Percentiles rank a stretch among this genome's conserved stretches.
Conservation (phyloP, 768 basidiomycete genomes). For the Lyophyllum decastes region DNA sequence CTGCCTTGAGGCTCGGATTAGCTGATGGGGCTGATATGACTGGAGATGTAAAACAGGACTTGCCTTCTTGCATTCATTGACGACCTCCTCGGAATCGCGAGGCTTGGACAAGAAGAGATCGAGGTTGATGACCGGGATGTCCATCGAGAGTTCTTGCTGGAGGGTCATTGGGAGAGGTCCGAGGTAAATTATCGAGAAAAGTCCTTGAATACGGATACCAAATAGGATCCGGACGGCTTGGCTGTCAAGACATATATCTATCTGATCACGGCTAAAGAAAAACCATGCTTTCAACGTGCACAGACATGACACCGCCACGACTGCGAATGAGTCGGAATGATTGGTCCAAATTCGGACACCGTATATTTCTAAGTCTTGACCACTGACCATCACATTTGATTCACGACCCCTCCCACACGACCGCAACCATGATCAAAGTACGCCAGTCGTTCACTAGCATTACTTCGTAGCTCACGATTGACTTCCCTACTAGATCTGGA, state of each 20-base stretch:
- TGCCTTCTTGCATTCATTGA: slow-evolving; percentile 70
- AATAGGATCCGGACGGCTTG: background rate
- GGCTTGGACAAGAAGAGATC: slow-evolving; percentile 63
- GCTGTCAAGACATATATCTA: background rate
- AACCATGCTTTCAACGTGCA: slow-evolving; percentile 14
- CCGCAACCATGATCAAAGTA: slow-evolving; percentile 51
- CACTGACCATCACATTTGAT: slow-evolving; percentile 32
- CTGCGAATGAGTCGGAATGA: slow-evolving; percentile 18
- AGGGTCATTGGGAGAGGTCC: slow-evolving; percentile 28
- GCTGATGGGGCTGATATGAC: background rate
- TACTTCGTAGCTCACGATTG: slow-evolving; percentile 8
- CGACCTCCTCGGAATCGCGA: slow-evolving; percentile 45
- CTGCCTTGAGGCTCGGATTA: slow-evolving; percentile 50
- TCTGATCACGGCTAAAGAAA: slow-evolving; percentile 4
- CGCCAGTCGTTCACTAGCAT: background rate
- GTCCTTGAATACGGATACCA: background rate
- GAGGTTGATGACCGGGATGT: slow-evolving; percentile 77
- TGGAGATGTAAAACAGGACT: slow-evolving; percentile 1
- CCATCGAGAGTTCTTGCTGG: slow-evolving; percentile 38
- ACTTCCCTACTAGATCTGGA: slow-evolving; percentile 80
- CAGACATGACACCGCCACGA: slow-evolving; percentile 18
- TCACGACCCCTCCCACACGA: slow-evolving; percentile 23
- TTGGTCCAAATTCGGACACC: slow-evolving; percentile 13
- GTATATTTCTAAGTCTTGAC: slow-evolving; percentile 19
- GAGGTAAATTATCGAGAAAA: background rate